A percentile compares a stretch with the other conserved stretches of the same genome.
Evolutionary conservation across 2,329 filamentous ascomycete species (phyloP).

Genomic region (Rhynchosporium agropyri): DNA sequence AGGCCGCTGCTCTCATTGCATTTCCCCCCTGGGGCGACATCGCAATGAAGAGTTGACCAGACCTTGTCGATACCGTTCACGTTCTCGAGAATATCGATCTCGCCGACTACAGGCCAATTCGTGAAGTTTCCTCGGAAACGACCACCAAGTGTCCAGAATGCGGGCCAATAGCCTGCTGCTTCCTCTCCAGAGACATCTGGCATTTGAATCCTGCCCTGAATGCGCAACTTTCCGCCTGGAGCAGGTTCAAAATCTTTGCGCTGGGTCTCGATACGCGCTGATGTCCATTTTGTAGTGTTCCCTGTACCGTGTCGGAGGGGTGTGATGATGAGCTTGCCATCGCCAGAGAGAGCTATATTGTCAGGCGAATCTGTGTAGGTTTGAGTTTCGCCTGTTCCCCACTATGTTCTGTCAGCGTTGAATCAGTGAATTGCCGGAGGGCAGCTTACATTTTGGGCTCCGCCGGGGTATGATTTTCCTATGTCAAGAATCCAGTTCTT

Average conservation of each 20-base stretch:
- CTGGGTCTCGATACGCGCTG: conserved; percentile 6
- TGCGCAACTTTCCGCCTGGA: conserved; percentile 1
- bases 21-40: not conserved
- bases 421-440: not conserved
- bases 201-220: not conserved
- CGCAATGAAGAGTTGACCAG: not conserved
- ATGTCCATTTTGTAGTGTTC: not conserved
- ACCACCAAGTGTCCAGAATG: conserved; percentile 6
- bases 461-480: not conserved
- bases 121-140: not conserved
- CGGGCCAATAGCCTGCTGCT: conserved; percentile 1
- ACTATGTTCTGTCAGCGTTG: not conserved
- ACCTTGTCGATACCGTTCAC: conserved; percentile 1
- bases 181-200: not conserved
- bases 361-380: conserved; percentile 22
- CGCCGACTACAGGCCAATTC: conserved; percentile 2
- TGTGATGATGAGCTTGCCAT: conserved; percentile 46
- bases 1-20: conserved; percentile 1
- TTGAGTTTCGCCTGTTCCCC: conserved; percentile 3
- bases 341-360: conserved; percentile 48
- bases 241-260: not conserved
- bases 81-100: conserved; percentile 5
- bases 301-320: conserved; percentile 28
- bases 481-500: not conserved
- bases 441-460: not conserved